Base-by-base conservation (phyloP, 2,329 filamentous ascomycete genomes). In the Epichloe hybrida region DNA sequence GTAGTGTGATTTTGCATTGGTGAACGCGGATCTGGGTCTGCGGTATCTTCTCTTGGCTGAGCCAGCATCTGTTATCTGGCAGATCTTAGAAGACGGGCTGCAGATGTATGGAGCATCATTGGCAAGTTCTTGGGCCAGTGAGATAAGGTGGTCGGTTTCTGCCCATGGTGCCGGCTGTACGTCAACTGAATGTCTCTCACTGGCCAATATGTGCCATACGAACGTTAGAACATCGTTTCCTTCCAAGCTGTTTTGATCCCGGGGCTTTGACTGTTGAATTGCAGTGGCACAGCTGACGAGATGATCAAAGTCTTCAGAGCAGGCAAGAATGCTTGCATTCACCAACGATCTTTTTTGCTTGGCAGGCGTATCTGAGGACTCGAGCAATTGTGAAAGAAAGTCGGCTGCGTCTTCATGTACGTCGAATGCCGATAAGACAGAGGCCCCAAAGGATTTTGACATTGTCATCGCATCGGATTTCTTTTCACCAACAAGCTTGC, bases 141-240 rank as follows among this genome's bases (percentile, higher is more conserved):
- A 53, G 48, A 69, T 68, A 20, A 67, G 55, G 27, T 62, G 59
- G 50, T 70, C 68, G 4, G 68, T 70, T 45, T 62, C 55, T 31
- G 53, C 58, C 68, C 67, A 70, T 4, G 61, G 57, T 17, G 54
- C 49, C 6, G 52, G 37, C 40, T 50, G 13, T 37, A 51, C 36
- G 23, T 54, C 39, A 46, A 37, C 13, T 27, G 50, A 42, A 20
- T 48, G 17, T 12, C 50, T 44, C 12, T 51, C 31, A 15, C 54
- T 54, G 5, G 56, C 49, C 23, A 61, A 48, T 27, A 62, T 58
- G 11, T 55, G 50, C 54, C 59, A 62, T 34, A 69, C 51, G 51
- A 63, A 66, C 17, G 61, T 56, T 23, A 67, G 59, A 5, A 67
- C 39, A 52, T 69, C 68, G 50, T 59, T 57, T 4, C 62, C 64